These are phyloP conservation scores for Suhomyces guaymorum DNA, from an alignment of 1,139 yeast genomes.

Conservation along the genomic window DNA sequence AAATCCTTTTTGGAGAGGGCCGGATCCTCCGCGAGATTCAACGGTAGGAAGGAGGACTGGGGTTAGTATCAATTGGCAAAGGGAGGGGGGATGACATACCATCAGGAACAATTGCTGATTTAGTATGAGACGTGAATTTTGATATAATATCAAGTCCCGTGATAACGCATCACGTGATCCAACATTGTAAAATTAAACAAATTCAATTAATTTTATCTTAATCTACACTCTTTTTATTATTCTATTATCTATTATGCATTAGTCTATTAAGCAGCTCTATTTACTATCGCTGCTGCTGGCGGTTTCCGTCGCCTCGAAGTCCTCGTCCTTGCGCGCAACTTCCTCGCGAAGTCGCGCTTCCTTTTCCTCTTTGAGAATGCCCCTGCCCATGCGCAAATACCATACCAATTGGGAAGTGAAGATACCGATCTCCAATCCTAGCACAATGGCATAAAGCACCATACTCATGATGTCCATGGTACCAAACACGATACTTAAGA, in stretches of 20 bases:
- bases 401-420: constrained; percentile 68
- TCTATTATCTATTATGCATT: not conserved
- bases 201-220: too few relatives aligned
- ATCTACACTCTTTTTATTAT: too few relatives aligned
- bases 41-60: constrained; percentile 73
- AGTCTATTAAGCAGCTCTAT: not conserved
- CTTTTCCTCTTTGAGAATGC: constrained; percentile 28
- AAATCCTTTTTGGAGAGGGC: constrained; percentile 46
- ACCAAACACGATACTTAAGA: constrained; percentile 65
- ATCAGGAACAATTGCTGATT: not conserved
- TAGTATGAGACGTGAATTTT: too few relatives aligned
- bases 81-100: constrained; percentile 57
- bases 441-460: constrained; percentile 68
- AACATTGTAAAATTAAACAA: too few relatives aligned
- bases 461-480: constrained; percentile 74
- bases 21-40: constrained; percentile 76
- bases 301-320: not conserved
- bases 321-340: too few relatives aligned
- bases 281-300: too few relatives aligned
- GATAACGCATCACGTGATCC: too few relatives aligned
- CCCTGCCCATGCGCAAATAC: constrained; percentile 55
- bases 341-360: too few relatives aligned
- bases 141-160: too few relatives aligned
- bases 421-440: constrained; percentile 76
- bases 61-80: constrained; percentile 21